Conservation (phyloP, 331 rosid genomes). For the Acacia pycnantha region DNA sequence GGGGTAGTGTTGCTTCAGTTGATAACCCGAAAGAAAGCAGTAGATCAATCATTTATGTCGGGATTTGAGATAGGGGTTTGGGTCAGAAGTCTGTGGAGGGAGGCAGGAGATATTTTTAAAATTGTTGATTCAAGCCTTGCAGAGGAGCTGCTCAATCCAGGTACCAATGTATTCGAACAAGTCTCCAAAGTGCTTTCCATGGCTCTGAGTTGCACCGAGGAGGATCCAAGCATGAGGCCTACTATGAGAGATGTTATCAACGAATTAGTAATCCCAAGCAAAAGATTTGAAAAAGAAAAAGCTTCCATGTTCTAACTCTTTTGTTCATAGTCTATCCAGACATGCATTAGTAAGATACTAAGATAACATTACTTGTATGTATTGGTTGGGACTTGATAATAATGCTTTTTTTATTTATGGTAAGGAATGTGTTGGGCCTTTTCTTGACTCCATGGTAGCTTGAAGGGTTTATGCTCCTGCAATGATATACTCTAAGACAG, state of each 20-base stretch:
- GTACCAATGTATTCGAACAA: background rate
- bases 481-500: too few species aligned
- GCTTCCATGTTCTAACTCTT: too few species aligned
- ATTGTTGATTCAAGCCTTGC: background rate
- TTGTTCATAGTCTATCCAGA: too few species aligned
- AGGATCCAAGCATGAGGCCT: background rate
- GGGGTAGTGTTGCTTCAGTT: constrained; percentile 66
- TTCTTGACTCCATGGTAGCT: too few species aligned
- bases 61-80: constrained; percentile 48
- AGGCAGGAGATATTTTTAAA: background rate
- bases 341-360: too few species aligned
- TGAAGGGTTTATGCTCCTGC: too few species aligned
- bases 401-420: too few species aligned
- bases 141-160: background rate
- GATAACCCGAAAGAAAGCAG: constrained; percentile 53
- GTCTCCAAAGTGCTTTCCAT: background rate
- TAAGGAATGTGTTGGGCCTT: too few species aligned
- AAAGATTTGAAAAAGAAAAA: too few species aligned
- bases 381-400: too few species aligned
- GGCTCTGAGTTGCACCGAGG: background rate
- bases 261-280: background rate
- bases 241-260: background rate
- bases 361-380: too few species aligned
- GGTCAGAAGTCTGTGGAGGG: constrained; percentile 8
- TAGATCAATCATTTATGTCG: constrained; percentile 53